Base-by-base conservation (phyloP, 495 filamentous ascomycete species). In the Hypomontagnella monticulosa region DNA sequence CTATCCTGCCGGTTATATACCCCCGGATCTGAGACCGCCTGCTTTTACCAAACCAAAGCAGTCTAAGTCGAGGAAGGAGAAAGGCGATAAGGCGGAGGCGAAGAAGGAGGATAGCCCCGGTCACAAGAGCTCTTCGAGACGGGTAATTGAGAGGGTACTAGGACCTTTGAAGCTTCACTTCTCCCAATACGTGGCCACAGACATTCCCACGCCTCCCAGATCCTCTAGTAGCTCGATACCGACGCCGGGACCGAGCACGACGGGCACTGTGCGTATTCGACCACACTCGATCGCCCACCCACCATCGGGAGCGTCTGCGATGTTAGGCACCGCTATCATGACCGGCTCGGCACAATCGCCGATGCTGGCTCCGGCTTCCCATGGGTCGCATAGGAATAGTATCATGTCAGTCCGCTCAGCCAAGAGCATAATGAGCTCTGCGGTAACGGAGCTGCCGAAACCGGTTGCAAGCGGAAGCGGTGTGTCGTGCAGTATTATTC, bases 391-490 rank as follows among this genome's bases (percentile, higher is more conserved):
- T 49, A 73, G 80, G 50, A 79, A 76, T 62, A 82, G 76, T 63
- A 66, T 82, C 19, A 73, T 79, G 34, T 79, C 80, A 12, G 72
- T 75, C n/a, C 78, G 79, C 1, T 78, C 79, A 8, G 71, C 73
- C 11, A 83, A 82, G 57, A 75, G 68, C 44, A 66, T 75, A 18
- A 74, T 78, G 30, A 81, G 68, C 60, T 77, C 78, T 2, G 76
- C 78, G 3, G 76, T 79, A 6, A 75, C 75, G 12, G 79, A 84
- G 48, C 55, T 80, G 1, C 86, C 89, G 55, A 92, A 91, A 70
- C 88, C 89, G 0, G 84, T 94, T 4, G 88, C 89, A 5, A 86
- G 88, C 20, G 90, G 89, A 41, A 90, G 87, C 74, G 91, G 91
- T 9, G 78, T 94, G 8, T 76, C 85, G 1, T 88, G 91, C 50